Evolutionary conservation across 345 rosid genomes (phyloP), one percentile per base, ranked within the genome.

Genomic region (Stellera chamaejasme): DNA sequence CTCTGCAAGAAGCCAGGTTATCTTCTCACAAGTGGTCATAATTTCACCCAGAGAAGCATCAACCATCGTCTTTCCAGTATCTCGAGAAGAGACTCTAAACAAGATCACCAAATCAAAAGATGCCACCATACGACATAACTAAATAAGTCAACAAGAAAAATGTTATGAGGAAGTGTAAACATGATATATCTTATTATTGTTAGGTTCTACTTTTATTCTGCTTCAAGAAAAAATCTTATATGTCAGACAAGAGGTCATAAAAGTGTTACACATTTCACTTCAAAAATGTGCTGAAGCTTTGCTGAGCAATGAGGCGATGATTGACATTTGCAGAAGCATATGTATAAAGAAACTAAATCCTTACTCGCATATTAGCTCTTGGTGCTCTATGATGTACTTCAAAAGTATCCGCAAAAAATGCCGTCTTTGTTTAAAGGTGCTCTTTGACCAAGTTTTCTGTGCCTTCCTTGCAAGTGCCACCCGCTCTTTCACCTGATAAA

Each of bases 21-120:
- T 87, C 83, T 93, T 93, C 81, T 93, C 99, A 59, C 97, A 93
- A n/a, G 99, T 93, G 43, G 99, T 93, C 99, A 89, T 89, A 65
- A 93, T 93, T 60, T 93, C 99, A 61, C 99, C 99, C 58, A 93
- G 65, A 56, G 99, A 93, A 60, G 96, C 97, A 75, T 93, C 99
- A 6, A 93, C 85, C 96, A 86, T 93, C 55, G 99, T 93, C 82
- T 89, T 93, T 47, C 97, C 97, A 69, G 99, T 89, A 76, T 93
- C 99, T 13, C 97, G 97, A 43, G 97, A 89, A 45, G 99, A 93
- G 45, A 89, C 72, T 77, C 99, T 87, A 65, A 54, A 59, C 39
- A 75, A 65, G 66, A 64, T 27, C 15, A 55, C 59, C 42, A 64
- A 36, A 48, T 9, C 47, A 58, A 43, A 16, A n/a, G 52, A 43